These are phyloP conservation scores for Aureobasidium melanogenum DNA, from an alignment of 2,329 filamentous ascomycete genomes.

Conservation along the genomic window DNA sequence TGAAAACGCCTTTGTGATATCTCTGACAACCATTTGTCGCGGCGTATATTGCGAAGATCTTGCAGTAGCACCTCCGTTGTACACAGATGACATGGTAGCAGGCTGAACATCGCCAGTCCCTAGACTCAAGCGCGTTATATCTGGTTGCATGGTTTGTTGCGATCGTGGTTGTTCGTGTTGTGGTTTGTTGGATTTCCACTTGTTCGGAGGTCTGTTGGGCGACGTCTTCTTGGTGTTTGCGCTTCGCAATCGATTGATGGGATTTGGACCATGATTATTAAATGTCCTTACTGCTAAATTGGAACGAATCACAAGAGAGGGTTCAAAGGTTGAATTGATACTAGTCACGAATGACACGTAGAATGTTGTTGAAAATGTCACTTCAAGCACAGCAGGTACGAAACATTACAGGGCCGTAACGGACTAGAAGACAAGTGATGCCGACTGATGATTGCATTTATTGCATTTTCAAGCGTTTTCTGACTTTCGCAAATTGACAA, in stretches of 20 bases:
- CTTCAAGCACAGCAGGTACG: neutral
- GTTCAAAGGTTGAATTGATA: no score
- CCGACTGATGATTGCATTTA: constrained; percentile 1
- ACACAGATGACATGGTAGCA: neutral
- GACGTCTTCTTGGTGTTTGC: neutral
- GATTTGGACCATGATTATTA: neutral
- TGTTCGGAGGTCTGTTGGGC: neutral
- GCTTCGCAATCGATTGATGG: neutral
- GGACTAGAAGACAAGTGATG: neutral
- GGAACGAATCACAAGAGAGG: no score
- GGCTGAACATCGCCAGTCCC: neutral
- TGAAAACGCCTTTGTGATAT: constrained; percentile 29
- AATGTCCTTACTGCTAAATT: neutral
- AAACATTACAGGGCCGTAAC: neutral
- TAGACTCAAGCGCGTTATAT: constrained; percentile 5
- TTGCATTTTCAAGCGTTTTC: neutral
- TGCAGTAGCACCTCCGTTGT: neutral
- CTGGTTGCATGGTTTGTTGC: neutral
- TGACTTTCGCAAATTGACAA: constrained; percentile 1
- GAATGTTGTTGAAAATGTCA: neutral
- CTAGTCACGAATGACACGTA: neutral
- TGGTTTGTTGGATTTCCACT: neutral
- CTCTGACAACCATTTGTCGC: constrained; percentile 14
- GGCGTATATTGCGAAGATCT: neutral
- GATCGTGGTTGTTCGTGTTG: no score